Conservation (phyloP, 169 alveolate species). For the Cryptosporidium viatorum region DNA sequence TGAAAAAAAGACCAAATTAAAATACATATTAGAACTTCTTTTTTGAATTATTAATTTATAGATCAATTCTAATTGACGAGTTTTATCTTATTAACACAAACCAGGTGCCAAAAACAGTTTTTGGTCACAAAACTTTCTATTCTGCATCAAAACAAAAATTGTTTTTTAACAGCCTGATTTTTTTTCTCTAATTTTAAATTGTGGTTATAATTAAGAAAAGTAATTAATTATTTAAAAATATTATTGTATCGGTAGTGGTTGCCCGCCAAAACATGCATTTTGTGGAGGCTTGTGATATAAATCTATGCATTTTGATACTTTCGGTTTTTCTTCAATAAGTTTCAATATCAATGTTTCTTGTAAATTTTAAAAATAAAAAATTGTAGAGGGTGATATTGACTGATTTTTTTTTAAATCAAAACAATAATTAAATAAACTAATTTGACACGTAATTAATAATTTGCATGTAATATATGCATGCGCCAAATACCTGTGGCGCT, state of each 20-base stretch:
- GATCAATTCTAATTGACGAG: background rate
- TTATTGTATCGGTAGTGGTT: background rate
- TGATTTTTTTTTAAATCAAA: too few relatives aligned
- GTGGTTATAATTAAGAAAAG: background rate
- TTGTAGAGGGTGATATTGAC: too few relatives aligned
- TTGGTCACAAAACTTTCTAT: background rate
- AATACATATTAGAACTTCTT: background rate
- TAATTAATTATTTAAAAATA: background rate
- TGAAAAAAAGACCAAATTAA: background rate
- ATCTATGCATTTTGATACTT: background rate
- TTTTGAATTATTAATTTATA: background rate
- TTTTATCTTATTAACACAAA: background rate
- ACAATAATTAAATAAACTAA: too few relatives aligned
- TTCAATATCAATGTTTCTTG: background rate
- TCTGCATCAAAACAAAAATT: background rate
- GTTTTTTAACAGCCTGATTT: too few relatives aligned
- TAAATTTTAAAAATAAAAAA: too few relatives aligned
- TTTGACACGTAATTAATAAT: too few relatives aligned
- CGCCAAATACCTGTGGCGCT: too few relatives aligned
- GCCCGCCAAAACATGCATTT: conserved; percentile 5
- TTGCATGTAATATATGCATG: too few relatives aligned
- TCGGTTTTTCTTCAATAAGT: too few relatives aligned
- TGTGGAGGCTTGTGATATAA: background rate
- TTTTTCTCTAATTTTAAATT: background rate
- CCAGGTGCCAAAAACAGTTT: background rate